phyloP scores from a whole-genome alignment of 164 flowering plant species.

The Vitis amurensis region DNA sequence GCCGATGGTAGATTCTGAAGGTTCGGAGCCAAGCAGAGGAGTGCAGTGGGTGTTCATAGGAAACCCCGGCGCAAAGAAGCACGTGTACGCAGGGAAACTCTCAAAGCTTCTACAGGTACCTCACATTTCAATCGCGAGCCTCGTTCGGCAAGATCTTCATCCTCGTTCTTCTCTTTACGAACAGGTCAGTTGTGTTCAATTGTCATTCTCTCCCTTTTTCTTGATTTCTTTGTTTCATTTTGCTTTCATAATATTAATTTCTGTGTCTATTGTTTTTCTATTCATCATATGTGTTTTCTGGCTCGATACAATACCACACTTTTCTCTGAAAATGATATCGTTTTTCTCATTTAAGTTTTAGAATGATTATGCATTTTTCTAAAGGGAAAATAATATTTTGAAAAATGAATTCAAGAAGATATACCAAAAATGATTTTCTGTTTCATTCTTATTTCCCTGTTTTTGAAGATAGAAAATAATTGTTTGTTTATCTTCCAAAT shows the following conservation, averaged over 20 bases:
- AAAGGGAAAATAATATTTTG: too few relatives aligned
- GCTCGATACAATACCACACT: too few relatives aligned
- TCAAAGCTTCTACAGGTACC: constrained; percentile 76
- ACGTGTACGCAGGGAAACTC: constrained; percentile 82
- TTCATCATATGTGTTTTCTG: too few relatives aligned
- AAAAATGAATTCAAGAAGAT: too few relatives aligned
- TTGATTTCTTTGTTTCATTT: background rate
- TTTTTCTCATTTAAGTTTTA: too few relatives aligned
- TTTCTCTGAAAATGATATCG: too few relatives aligned
- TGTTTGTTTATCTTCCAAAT: background rate
- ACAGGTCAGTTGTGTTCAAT: constrained; percentile 13
- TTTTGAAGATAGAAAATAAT: background rate
- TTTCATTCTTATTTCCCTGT: too few relatives aligned
- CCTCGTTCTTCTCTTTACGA: constrained; percentile 61
- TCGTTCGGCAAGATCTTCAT: constrained; percentile 74
- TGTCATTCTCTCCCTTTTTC: background rate
- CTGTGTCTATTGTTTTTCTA: too few relatives aligned
- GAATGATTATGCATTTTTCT: too few relatives aligned
- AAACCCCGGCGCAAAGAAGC: constrained; percentile 87
- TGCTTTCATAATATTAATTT: background rate
- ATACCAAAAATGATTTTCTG: too few relatives aligned
- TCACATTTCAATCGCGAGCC: constrained; percentile 92
- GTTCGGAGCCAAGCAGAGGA: constrained; percentile 31
- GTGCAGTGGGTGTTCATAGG: constrained; percentile 93
- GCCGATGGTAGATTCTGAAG: constrained; percentile 27